Evolutionary conservation across 805 yeast species (phyloP).

Genomic region (Saccharomycopsis sp.): DNA sequence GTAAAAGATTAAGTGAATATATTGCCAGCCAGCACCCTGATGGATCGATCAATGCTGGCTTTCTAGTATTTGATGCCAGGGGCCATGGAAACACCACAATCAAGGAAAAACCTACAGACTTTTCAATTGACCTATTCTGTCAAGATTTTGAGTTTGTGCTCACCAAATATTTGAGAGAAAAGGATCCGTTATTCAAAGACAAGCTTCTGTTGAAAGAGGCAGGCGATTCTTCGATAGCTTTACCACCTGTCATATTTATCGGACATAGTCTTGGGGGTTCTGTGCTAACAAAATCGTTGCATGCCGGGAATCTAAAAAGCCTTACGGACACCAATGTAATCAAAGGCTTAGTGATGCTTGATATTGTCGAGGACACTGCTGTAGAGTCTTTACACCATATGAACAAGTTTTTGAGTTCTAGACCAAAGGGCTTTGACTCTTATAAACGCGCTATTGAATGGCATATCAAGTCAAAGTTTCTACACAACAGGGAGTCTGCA

Average conservation of each 20-base stretch:
- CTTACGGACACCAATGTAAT: slow-evolving; percentile 26
- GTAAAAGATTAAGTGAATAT: slow-evolving; percentile 29
- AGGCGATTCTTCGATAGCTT: slow-evolving; percentile 15
- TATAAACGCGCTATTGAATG: slow-evolving; percentile 65
- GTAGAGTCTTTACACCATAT: slow-evolving; percentile 59
- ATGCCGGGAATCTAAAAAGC: slow-evolving; percentile 22
- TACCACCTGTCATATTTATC: slow-evolving; percentile 46
- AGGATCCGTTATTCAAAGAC: slow-evolving; percentile 17
- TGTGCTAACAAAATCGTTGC: slow-evolving; percentile 52
- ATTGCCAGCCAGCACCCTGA: slow-evolving; percentile 22
- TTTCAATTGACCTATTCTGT: slow-evolving; percentile 44
- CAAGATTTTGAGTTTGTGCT: slow-evolving; percentile 52
- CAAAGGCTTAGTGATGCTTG: slow-evolving; percentile 72
- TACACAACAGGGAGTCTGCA: slow-evolving; percentile 59
- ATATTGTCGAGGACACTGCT: slow-evolving; percentile 93
- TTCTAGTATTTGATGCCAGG: slow-evolving; percentile 70
- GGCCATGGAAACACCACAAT: slow-evolving; percentile 66
- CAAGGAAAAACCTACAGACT: slow-evolving; percentile 28
- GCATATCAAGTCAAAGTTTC: slow-evolving; percentile 56
- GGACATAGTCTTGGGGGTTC: slow-evolving; percentile 97
- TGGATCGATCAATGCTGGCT: slow-evolving; percentile 43
- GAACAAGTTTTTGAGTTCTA: slow-evolving; percentile 52
- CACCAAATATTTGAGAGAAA: slow-evolving; percentile 29
- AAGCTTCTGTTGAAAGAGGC: slow-evolving; percentile 8
- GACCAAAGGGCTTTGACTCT: slow-evolving; percentile 56